Percentiles rank a stretch among this genome's conserved stretches.
These are phyloP conservation scores for Penicillium steckii DNA, from an alignment of 495 filamentous ascomycete genomes.

Conservation along the genomic window DNA sequence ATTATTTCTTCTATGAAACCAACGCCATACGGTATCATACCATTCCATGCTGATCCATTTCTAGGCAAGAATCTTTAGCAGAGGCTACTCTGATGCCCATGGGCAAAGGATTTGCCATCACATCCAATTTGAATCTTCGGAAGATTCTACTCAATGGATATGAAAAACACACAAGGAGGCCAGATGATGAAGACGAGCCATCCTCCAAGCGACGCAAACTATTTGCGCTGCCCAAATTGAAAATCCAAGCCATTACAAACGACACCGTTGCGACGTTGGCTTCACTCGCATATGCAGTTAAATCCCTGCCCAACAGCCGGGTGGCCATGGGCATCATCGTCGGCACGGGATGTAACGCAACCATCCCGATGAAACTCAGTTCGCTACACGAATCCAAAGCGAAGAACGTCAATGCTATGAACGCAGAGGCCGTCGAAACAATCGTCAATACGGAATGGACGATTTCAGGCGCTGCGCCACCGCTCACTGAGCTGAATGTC, in stretches of 20 bases:
- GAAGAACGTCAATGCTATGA: constrained; percentile 36
- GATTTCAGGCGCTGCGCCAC: constrained; percentile 68
- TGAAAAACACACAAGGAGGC: constrained; percentile 52
- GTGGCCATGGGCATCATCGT: constrained; percentile 81
- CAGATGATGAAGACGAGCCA: constrained; percentile 45
- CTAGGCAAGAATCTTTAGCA: constrained; percentile 70
- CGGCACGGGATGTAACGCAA: constrained; percentile 82
- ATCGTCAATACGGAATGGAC: constrained; percentile 88
- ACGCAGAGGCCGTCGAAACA: constrained; percentile 54
- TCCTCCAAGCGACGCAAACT: constrained; percentile 46
- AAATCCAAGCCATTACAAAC: constrained; percentile 76
- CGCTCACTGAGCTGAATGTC: constrained; percentile 60
- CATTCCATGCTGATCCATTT: constrained; percentile 12
- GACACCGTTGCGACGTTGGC: constrained; percentile 79
- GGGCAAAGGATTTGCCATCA: constrained; percentile 85
- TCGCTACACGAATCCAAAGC: constrained; percentile 64
- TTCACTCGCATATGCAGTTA: constrained; percentile 66
- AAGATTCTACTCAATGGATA: constrained; percentile 69
- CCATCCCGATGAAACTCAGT: constrained; percentile 65
- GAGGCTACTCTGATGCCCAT: constrained; percentile 81
- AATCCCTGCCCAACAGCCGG: constrained; percentile 62
- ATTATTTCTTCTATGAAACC: too few relatives aligned
- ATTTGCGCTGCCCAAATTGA: constrained; percentile 59
- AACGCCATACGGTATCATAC: too few relatives aligned
- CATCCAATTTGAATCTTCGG: constrained; percentile 67